A percentile compares a stretch with the other conserved stretches of the same genome.
Evolutionary conservation across 805 yeast genomes (phyloP).

Genomic region (Candida namnaoensis): DNA sequence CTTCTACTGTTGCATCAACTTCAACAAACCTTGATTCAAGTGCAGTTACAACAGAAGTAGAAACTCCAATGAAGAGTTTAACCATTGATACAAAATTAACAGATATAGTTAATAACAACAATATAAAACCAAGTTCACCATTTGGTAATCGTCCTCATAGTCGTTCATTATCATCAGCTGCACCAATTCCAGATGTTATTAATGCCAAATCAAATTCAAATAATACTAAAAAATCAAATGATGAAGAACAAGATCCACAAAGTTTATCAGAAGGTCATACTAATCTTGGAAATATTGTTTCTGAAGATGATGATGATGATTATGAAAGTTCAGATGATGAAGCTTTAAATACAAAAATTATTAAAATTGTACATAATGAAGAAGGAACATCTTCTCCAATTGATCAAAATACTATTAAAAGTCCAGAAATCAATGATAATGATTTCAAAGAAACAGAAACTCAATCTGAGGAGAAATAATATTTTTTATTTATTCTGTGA

Average conservation of each 20-base stretch:
- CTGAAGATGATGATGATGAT: conserved; percentile 6
- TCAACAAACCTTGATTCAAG: too few relatives aligned
- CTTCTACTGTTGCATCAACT: background rate
- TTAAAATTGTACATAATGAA: too few relatives aligned
- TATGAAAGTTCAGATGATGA: conserved; percentile 4
- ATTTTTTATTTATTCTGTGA: too few relatives aligned
- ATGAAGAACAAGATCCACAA: background rate
- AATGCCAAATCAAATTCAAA: conserved; percentile 17
- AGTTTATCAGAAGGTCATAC: background rate
- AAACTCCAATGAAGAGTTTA: too few relatives aligned
- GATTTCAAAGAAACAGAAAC: too few relatives aligned
- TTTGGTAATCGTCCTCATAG: conserved; percentile 22
- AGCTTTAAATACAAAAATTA: background rate
- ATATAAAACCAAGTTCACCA: background rate
- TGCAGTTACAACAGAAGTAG: too few relatives aligned
- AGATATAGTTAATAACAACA: too few relatives aligned
- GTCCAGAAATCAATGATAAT: too few relatives aligned
- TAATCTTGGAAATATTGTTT: conserved; percentile 1
- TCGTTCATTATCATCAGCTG: conserved; percentile 37
- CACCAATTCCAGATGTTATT: conserved; percentile 29
- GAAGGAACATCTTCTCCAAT: too few relatives aligned
- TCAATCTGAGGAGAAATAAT: too few relatives aligned
- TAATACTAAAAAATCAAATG: background rate
- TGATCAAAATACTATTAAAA: too few relatives aligned
- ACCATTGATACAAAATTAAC: too few relatives aligned